These are phyloP conservation scores for Globisporangium uncinulatum DNA, from an alignment of 352 stramenopile species.

Conservation along the genomic window DNA sequence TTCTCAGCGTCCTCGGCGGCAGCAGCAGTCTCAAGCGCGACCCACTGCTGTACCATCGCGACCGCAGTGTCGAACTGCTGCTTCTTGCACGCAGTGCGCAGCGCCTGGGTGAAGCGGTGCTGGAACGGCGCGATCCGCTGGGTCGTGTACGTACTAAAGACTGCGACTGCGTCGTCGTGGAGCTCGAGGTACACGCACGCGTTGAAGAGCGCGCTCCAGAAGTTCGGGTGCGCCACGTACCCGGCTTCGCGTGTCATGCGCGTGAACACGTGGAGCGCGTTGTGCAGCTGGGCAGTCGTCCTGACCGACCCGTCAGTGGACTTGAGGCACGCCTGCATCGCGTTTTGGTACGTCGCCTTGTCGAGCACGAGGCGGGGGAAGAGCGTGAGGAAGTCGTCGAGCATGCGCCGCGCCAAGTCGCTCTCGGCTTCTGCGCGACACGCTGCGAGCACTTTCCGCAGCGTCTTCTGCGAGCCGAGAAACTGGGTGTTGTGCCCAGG, in stretches of 20 bases:
- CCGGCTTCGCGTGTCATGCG: conserved; percentile 24
- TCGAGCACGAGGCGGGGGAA: conserved; percentile 13
- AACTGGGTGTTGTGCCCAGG: background rate
- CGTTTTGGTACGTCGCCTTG: conserved; percentile 10
- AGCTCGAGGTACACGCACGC: conserved; percentile 24
- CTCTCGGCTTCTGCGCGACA: conserved; percentile 1
- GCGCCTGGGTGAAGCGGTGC: conserved; percentile 22
- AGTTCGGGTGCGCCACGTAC: conserved; percentile 25
- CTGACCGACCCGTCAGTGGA: background rate
- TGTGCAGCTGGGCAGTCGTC: conserved; percentile 12
- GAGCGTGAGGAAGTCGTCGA: conserved; percentile 4
- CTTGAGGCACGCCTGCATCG: conserved; percentile 8
- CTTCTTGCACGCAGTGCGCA: conserved; percentile 25
- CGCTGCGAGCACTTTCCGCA: conserved; percentile 9
- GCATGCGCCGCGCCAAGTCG: conserved; percentile 5
- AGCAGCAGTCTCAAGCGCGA: conserved; percentile 9
- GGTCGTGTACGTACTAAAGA: conserved; percentile 19
- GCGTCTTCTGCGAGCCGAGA: conserved; percentile 7
- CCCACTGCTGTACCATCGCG: conserved; percentile 24
- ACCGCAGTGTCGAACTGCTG: conserved; percentile 21
- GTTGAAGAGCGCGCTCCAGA: conserved; percentile 38
- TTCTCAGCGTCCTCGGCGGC: background rate
- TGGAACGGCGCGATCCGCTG: conserved; percentile 28
- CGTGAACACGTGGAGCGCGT: conserved; percentile 26
- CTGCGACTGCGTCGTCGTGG: conserved; percentile 16